phyloP scores from a whole-genome alignment of 768 basidiomycete species.

The Rhizopogon vesiculosus region DNA sequence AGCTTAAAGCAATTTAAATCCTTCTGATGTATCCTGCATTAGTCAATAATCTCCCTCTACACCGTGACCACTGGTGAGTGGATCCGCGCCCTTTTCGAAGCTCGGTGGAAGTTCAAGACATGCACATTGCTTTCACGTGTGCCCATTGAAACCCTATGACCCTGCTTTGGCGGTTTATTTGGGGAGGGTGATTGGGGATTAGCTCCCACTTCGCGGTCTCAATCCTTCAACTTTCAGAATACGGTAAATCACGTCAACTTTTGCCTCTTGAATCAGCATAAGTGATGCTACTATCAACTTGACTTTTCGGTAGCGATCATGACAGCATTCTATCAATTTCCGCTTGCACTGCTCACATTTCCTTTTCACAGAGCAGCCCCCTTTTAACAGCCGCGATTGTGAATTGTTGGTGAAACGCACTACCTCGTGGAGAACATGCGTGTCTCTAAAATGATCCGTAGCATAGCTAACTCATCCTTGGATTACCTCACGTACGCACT shows the following conservation, averaged over 20 bases:
- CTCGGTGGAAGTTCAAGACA: neutral
- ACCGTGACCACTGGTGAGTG: neutral
- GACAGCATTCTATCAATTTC: neutral
- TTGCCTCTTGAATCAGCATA: neutral
- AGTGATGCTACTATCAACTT: neutral
- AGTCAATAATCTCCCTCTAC: neutral
- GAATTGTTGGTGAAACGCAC: neutral
- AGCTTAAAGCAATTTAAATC: neutral
- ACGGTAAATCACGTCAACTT: no score
- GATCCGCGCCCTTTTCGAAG: neutral
- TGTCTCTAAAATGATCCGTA: neutral
- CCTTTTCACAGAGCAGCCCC: neutral
- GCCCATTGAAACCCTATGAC: neutral
- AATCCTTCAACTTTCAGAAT: neutral
- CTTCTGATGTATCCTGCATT: neutral
- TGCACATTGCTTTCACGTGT: neutral
- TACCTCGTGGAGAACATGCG: conserved; percentile 1
- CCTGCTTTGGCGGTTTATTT: neutral
- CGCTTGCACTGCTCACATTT: neutral
- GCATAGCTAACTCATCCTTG: neutral
- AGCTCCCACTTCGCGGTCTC: neutral
- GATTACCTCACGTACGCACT: neutral
- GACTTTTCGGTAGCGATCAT: neutral
- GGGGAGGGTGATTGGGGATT: neutral
- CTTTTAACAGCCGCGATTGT: neutral